These are phyloP conservation scores for Luffa aegyptiaca DNA, from an alignment of 306 rosid genomes.

Conservation along the genomic window DNA sequence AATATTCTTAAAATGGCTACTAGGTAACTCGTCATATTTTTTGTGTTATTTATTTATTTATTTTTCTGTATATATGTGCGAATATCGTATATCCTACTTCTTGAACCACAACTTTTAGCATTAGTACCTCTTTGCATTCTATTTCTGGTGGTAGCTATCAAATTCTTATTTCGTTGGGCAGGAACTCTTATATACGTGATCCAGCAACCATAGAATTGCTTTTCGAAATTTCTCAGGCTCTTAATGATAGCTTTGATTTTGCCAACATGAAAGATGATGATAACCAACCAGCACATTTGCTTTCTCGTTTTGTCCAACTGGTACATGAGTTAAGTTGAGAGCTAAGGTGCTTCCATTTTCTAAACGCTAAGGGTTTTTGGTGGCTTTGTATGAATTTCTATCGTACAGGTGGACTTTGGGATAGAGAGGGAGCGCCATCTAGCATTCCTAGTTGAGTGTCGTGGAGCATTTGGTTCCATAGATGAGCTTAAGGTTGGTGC, in stretches of 20 bases:
- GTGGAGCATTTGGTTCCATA: conserved; percentile 72
- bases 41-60: background rate
- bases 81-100: background rate
- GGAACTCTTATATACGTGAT: conserved; percentile 49
- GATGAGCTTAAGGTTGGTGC: conserved; percentile 59
- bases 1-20: conserved; percentile 68
- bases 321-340: conserved; percentile 28
- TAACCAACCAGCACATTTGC: conserved; percentile 61
- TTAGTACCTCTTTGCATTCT: background rate
- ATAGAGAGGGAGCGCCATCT: conserved; percentile 62
- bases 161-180: conserved; percentile 34
- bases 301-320: conserved; percentile 64
- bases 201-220: conserved; percentile 61
- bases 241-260: conserved; percentile 58
- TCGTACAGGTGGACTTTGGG: conserved; percentile 68
- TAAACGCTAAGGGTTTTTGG: background rate
- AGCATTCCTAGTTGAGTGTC: conserved; percentile 77
- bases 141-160: conserved; percentile 9
- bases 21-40: conserved; percentile 35
- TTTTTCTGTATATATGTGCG: background rate
- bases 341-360: background rate
- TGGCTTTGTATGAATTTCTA: conserved; percentile 11
- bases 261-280: conserved; percentile 52
- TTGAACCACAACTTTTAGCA: background rate
- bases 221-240: conserved; percentile 63